Evolutionary conservation across 192 early-diverging fungal genomes (phyloP).

Genomic region (Fimicolochytrium jonesii): DNA sequence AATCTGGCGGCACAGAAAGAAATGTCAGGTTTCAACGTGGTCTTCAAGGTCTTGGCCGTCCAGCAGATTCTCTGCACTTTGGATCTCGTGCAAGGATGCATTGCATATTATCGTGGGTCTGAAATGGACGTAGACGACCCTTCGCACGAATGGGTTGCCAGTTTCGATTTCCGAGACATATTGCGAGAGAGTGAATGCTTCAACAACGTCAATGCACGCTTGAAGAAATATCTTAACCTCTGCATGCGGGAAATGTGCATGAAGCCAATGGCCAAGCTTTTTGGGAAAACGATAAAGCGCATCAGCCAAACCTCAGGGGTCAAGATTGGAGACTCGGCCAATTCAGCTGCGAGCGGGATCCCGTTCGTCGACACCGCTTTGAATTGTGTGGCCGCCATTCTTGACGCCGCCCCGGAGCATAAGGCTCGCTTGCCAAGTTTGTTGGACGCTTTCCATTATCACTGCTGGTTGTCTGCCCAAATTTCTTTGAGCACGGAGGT

Average conservation of each 20-base stretch:
- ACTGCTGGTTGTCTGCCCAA: no score
- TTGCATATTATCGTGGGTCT: not conserved
- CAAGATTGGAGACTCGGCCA: no score
- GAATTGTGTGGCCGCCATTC: not conserved
- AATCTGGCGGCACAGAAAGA: not conserved
- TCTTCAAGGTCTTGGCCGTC: slow-evolving; percentile 7
- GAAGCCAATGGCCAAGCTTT: slow-evolving; percentile 20
- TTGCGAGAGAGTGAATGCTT: slow-evolving; percentile 12
- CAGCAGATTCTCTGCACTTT: slow-evolving; percentile 8
- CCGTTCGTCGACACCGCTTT: slow-evolving; percentile 22
- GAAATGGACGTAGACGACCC: slow-evolving; percentile 18
- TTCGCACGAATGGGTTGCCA: slow-evolving; percentile 10
- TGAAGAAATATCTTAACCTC: slow-evolving; percentile 19
- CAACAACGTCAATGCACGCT: not conserved
- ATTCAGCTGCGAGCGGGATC: slow-evolving; percentile 20
- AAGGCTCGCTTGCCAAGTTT: no score
- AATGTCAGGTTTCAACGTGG: not conserved
- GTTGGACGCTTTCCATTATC: no score
- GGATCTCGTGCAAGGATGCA: not conserved
- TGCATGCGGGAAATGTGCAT: slow-evolving; percentile 19
- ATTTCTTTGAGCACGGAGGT: no score
- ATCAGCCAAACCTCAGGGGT: no score
- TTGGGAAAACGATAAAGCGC: slow-evolving; percentile 16
- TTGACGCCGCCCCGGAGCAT: not conserved
- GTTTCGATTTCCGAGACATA: slow-evolving; percentile 15